Base-by-base conservation (phyloP, 768 basidiomycete genomes). In the Coprinopsis strossmayeri region DNA sequence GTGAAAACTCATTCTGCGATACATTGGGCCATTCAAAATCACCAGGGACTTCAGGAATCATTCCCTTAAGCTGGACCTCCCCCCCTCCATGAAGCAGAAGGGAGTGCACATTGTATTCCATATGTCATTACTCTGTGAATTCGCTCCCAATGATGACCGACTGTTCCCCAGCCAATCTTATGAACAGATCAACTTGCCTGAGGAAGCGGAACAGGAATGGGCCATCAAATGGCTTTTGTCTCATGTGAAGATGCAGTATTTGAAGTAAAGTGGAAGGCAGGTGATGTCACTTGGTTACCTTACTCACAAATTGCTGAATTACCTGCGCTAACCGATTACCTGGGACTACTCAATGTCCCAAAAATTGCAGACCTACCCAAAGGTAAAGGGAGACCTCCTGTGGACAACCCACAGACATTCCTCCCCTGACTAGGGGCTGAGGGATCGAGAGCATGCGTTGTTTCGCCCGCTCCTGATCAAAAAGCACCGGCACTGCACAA, bases 31-130 rank as follows among this genome's bases (percentile, higher is more conserved):
- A 9, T 55, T 45, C 30, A 20, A 11, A 13, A 52, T 57, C 5
- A 13, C 34, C 1, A 12, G 48, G 17, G 45, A 52, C 20, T 57
- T 44, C 23, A n/a, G 38, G 2, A 53, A 53, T 17, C 18, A 46
- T 17, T 56, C 52, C 3, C 53, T 43, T 20, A 2, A 40, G 12
- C 10, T 57, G 2, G 41, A 45, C 0, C 20, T 57, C 1, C 39
- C 55, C 2, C 9, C 5, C 7, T 15, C 23, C 9, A 50, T 66
- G 2, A 57, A 55, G 21, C 59, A 51, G 4, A 18, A 40, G n/a
- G 61, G 51, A 11, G 53, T 66, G 1, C 62, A 64, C 48, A 58
- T 63, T 2, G 61, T 57, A 0, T 73, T 71, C 54, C 69, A 74
- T 45, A 55, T 60, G 0, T 66, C 63, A 3, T 53, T 66, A 23